Percentiles rank a stretch among this genome's conserved stretches.
Evolutionary conservation across 1,139 yeast genomes (phyloP).

Genomic region (Nematodospora anomalae): DNA sequence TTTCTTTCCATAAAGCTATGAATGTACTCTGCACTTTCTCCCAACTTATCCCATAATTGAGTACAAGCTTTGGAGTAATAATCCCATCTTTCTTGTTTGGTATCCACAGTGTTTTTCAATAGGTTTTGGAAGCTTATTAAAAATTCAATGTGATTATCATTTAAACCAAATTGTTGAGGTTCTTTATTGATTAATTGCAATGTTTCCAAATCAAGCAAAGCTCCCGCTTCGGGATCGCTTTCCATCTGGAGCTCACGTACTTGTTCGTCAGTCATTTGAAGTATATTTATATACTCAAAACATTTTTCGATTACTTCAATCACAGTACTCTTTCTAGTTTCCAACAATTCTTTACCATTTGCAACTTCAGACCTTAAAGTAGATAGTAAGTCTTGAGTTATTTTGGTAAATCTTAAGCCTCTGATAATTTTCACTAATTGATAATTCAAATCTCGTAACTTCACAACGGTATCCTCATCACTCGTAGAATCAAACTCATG

Average conservation of each 20-base stretch:
- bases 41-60: conserved; percentile 51
- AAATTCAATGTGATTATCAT: conserved; percentile 34
- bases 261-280: conserved; percentile 38
- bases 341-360: conserved; percentile 26
- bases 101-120: conserved; percentile 29
- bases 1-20: conserved; percentile 39
- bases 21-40: conserved; percentile 38
- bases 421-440: conserved; percentile 38
- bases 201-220: conserved; percentile 39
- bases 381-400: conserved; percentile 31
- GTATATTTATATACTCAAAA: conserved; percentile 26
- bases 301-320: conserved; percentile 26
- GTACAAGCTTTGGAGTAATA: conserved; percentile 37
- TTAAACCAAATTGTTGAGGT: conserved; percentile 45
- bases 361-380: conserved; percentile 28
- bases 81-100: conserved; percentile 36
- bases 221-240: conserved; percentile 18
- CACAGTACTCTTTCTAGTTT: conserved; percentile 26
- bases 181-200: conserved; percentile 35
- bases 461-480: conserved; percentile 6
- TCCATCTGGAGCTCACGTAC: conserved; percentile 32
- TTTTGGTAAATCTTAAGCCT: conserved; percentile 36
- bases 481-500: conserved; percentile 3
- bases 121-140: conserved; percentile 29
- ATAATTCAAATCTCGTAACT: conserved; percentile 38